Conservation (phyloP, 176 grass and related monocot genomes). For the Cenchrus fungigraminus region DNA sequence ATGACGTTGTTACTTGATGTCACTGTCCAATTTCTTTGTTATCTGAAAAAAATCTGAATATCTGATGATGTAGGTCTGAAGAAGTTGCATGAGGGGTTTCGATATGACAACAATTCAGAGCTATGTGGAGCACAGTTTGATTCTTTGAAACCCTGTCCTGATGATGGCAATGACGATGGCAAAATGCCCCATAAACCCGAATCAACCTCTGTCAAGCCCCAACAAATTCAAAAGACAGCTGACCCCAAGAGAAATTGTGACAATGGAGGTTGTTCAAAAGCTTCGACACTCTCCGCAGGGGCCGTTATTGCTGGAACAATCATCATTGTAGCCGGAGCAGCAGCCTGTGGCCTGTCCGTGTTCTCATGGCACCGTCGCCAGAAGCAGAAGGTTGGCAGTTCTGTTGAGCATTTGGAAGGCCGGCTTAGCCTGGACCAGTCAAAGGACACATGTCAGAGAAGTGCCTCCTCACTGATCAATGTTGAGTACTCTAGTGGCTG, state of each 20-base stretch:
- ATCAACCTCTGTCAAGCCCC: slow-evolving; percentile 55
- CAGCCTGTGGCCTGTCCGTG: slow-evolving; percentile 47
- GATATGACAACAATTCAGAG: slow-evolving; percentile 68
- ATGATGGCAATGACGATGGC: slow-evolving; percentile 25
- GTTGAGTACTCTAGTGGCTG: slow-evolving; percentile 64
- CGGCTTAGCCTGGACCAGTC: slow-evolving; percentile 52
- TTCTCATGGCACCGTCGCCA: slow-evolving; percentile 61
- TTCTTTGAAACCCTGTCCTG: slow-evolving; percentile 56
- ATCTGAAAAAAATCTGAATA: slow-evolving; percentile 14
- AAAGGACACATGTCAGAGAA: slow-evolving; percentile 52
- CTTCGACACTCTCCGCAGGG: slow-evolving; percentile 45
- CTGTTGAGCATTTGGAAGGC: slow-evolving; percentile 62
- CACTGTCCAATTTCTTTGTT: neutral
- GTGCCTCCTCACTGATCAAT: slow-evolving; percentile 53
- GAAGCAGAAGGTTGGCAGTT: slow-evolving; percentile 75
- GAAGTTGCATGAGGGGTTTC: slow-evolving; percentile 60
- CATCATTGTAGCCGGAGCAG: slow-evolving; percentile 49
- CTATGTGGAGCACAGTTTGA: slow-evolving; percentile 71
- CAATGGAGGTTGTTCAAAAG: slow-evolving; percentile 28
- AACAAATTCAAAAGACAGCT: slow-evolving; percentile 50
- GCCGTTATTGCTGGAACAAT: slow-evolving; percentile 57
- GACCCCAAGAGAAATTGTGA: slow-evolving; percentile 39
- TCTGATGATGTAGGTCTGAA: slow-evolving; percentile 58
- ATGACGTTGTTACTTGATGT: neutral
- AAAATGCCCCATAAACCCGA: slow-evolving; percentile 72